phyloP scores from a whole-genome alignment of 495 filamentous ascomycete species.

The Tuber umbilicatum region DNA sequence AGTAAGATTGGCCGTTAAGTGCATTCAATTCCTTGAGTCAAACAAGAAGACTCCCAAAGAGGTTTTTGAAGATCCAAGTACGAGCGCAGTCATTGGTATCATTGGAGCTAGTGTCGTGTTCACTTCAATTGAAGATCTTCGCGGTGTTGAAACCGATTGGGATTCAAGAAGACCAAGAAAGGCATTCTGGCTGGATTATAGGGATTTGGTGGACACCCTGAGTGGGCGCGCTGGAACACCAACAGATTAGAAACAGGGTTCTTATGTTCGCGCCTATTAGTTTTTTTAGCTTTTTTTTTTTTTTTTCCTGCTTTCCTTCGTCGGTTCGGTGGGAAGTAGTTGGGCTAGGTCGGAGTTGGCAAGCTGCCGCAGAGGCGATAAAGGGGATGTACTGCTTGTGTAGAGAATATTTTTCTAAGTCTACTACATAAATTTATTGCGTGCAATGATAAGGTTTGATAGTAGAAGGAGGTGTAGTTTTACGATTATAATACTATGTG shows the following conservation, averaged over 20 bases:
- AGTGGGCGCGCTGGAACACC: conserved; percentile 51
- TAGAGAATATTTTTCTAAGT: not conserved
- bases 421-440: not conserved
- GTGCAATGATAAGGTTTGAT: not conserved
- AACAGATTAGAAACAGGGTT: not conserved
- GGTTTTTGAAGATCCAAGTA: conserved; percentile 48
- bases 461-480: not conserved
- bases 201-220: conserved; percentile 74
- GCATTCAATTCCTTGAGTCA: conserved; percentile 84
- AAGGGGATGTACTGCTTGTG: not conserved
- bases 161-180: conserved; percentile 71
- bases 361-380: not conserved
- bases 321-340: conserved; percentile 7
- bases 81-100: conserved; percentile 79
- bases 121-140: conserved; percentile 61
- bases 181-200: conserved; percentile 79
- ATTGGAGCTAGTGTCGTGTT: conserved; percentile 84
- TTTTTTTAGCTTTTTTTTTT: conserved; percentile 3
- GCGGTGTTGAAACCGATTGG: conserved; percentile 89
- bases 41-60: conserved; percentile 58
- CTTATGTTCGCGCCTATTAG: not conserved
- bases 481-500: not conserved
- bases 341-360: not conserved
- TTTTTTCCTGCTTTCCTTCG: conserved; percentile 1
- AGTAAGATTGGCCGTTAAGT: conserved; percentile 82